A percentile compares a stretch with the other conserved stretches of the same genome.
Evolutionary conservation across 2,329 filamentous ascomycete genomes (phyloP).

Genomic region (Leptographium flavum): DNA sequence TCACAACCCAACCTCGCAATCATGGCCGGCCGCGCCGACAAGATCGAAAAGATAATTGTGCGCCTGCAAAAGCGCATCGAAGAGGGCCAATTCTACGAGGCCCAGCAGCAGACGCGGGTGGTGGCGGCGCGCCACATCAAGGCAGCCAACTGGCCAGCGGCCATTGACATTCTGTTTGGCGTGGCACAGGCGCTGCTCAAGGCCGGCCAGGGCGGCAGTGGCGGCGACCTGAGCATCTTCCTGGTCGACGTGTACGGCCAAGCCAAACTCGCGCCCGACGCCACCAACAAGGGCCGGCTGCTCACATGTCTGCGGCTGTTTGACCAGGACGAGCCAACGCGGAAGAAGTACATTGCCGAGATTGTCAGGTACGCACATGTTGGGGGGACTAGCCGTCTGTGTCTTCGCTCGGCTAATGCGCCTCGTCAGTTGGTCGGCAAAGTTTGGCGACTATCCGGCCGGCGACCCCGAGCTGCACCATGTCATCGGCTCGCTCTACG

Average conservation of each 20-base stretch:
- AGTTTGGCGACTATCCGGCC: constrained; percentile 72
- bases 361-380: constrained; percentile 49
- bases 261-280: constrained; percentile 63
- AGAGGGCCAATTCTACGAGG: constrained; percentile 89
- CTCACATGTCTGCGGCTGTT: constrained; percentile 72
- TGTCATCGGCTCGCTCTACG: constrained; percentile 73
- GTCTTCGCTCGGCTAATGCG: too few relatives aligned
- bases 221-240: constrained; percentile 77
- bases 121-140: constrained; percentile 92
- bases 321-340: constrained; percentile 67
- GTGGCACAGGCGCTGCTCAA: constrained; percentile 77
- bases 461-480: constrained; percentile 93
- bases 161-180: constrained; percentile 72
- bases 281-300: constrained; percentile 58
- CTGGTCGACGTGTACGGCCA: constrained; percentile 86
- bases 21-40: constrained; percentile 24
- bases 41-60: constrained; percentile 43
- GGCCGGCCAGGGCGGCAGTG: constrained; percentile 85
- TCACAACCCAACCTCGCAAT: background rate
- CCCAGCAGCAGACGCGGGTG: constrained; percentile 93
- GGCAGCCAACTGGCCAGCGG: constrained; percentile 66
- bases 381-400: background rate
- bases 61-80: constrained; percentile 45
- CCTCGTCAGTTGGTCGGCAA: constrained; percentile 58
- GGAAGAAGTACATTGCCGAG: constrained; percentile 84